Evolutionary conservation across 2,329 filamentous ascomycete genomes (phyloP), one percentile per base, ranked within the genome.

Genomic region (Trichoderma lentiforme): DNA sequence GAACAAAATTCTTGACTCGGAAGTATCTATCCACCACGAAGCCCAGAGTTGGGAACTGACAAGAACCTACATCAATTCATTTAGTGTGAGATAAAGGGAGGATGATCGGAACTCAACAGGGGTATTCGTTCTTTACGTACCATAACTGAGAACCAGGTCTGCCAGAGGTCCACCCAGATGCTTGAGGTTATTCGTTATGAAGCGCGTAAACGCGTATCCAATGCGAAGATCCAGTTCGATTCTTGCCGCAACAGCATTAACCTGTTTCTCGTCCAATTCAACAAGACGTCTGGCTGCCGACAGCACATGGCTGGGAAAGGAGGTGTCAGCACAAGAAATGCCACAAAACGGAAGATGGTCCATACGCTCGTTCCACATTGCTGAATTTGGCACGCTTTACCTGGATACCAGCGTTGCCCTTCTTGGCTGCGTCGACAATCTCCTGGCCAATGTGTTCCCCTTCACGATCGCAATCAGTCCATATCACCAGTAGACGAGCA

Each of bases 391-490:
- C 96, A 76, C 96, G 88, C 78, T 93, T 96, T 71, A 98, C 89
- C 73, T 94, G 87, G 56, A 99, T 90, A 1, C 85, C 84, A 11
- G 86, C 82, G 74, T 98, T 98, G 11, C 89, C 91, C 77, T 90
- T 90, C 61, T 86, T 84, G 6, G 96, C 96, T 72, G 95, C 91
- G 67, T 92, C 88, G 58, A 94, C 91, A 73, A 99, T 95, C 80
- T 99, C 95, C 51, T 92, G 88, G 7, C 96, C 96, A 76, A 99
- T 99, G 79, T 98, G 93, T 81, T 99, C 96, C 43, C 96, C 96
- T 85, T 99, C 96, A 70, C 95, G 90, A 85, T 99, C 96, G 82
- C 96, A 98, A 86, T 99, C 96, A 0, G 96, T 99, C 96, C 96
- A 99, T 76, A 99, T 98, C 81, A 97, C 95, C 36, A 99, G 86